phyloP scores from a whole-genome alignment of 345 rosid genomes.

The Camelina sativa region DNA sequence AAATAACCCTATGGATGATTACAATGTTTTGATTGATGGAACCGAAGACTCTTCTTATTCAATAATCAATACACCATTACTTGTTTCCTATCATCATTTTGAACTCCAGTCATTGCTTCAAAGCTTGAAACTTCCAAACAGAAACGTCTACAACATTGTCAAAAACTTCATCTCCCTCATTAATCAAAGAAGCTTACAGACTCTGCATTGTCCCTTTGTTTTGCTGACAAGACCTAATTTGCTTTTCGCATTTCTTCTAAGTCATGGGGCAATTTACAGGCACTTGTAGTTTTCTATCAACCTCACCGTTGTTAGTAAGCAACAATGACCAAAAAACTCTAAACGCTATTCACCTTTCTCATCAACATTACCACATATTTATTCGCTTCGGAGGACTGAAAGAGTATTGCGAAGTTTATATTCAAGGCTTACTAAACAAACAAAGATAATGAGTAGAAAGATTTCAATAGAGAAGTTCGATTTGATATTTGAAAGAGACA shows the following conservation, averaged over 20 bases:
- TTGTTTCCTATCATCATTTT: neutral
- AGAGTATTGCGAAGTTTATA: neutral
- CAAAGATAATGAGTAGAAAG: neutral
- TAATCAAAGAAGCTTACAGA: neutral
- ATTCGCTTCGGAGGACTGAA: no score
- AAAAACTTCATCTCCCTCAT: neutral
- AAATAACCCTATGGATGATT: neutral
- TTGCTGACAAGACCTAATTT: no score
- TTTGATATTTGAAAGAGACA: neutral
- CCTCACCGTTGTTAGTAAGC: no score
- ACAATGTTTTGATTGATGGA: neutral
- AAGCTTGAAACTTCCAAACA: neutral
- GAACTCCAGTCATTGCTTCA: neutral
- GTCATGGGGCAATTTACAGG: no score
- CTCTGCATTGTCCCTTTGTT: neutral
- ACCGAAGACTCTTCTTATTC: neutral
- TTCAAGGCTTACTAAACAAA: neutral
- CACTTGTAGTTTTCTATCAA: no score
- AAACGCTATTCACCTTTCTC: no score
- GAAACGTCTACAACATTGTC: neutral
- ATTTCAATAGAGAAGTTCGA: neutral
- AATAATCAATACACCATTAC: neutral
- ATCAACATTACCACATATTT: no score
- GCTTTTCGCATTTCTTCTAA: no score
- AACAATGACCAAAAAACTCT: no score